Base-by-base conservation (phyloP, 805 yeast genomes). In the Zygosaccharomyces lentus region DNA sequence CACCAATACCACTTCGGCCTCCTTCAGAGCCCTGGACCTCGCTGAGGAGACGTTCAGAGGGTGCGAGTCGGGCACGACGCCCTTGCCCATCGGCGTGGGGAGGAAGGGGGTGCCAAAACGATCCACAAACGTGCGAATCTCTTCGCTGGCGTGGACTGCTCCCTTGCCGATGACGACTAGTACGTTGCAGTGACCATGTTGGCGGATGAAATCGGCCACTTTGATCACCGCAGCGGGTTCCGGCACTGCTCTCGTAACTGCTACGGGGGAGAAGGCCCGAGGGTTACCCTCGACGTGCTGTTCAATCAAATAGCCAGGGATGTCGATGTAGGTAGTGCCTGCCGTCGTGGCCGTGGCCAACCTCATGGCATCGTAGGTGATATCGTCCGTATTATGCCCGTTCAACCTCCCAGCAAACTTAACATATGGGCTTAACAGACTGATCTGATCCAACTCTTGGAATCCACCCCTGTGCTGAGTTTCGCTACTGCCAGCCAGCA, bases 11-110 rank as follows among this genome's bases (percentile, higher is more conserved):
- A 82, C 76, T 56, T 82, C 87, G 0, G 87, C 78, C 6, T 63
- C 52, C 49, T 67, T 69, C 53, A 83, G 66, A 0, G 78, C 86
- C n/a, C 69, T 65, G 0, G 87, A 78, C 46, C 89, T 68, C 3
- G 85, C 86, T 2, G 86, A 78, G 0, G 84, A 75, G 10, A 79
- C 71, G 52, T 82, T 82, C 26, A 71, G 57, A 0, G 54, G 56
- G 32, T 65, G 61, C 2, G 62, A 52, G 56, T 83, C 90, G 2
- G 77, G 67, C 1, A 83, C 64, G 0, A 82, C 77, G 8, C 90
- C 90, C 61, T 83, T 83, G 0, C 85, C 90, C 90, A 83, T 83
- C 2, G 90, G 88, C 0, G 89, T 82, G 8, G 89, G 87, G 40
- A 83, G 56, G 53, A 83, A 83, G 1, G 84, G 78, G 1, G 82